Conservation (phyloP, 1,284 basidiomycete species). For the Boletus sp. region DNA sequence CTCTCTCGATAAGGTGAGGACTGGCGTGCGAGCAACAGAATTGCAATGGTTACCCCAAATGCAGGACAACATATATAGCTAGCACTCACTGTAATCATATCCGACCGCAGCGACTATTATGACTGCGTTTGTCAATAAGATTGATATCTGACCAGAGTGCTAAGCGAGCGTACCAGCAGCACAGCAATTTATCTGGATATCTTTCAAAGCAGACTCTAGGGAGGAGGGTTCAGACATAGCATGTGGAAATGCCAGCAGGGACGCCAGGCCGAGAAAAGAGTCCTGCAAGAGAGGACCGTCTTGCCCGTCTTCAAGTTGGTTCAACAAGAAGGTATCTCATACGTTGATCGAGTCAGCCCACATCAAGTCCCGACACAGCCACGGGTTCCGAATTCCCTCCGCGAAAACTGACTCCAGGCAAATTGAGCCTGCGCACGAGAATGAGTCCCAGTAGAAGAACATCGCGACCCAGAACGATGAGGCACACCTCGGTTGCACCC, state of each 20-base stretch:
- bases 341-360: too few relatives aligned
- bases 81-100: conserved; percentile 18
- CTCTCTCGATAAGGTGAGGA: conserved; percentile 15
- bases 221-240: conserved; percentile 6
- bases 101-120: background rate
- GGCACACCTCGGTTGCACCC: too few relatives aligned
- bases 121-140: background rate
- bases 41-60: background rate
- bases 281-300: background rate
- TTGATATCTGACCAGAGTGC: background rate
- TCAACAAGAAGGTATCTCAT: too few relatives aligned
- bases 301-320: too few relatives aligned
- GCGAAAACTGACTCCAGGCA: too few relatives aligned
- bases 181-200: background rate
- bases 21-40: background rate
- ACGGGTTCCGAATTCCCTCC: too few relatives aligned
- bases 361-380: too few relatives aligned
- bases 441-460: conserved; percentile 24
- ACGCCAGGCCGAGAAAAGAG: background rate
- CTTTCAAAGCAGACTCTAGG: background rate
- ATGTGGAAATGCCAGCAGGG: background rate
- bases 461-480: too few relatives aligned
- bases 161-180: background rate
- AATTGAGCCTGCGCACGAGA: too few relatives aligned
- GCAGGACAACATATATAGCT: background rate